A percentile compares a stretch with the other conserved stretches of the same genome.
Evolutionary conservation across 352 stramenopile species (phyloP).

Genomic region (Phytopythium oedochilum): DNA sequence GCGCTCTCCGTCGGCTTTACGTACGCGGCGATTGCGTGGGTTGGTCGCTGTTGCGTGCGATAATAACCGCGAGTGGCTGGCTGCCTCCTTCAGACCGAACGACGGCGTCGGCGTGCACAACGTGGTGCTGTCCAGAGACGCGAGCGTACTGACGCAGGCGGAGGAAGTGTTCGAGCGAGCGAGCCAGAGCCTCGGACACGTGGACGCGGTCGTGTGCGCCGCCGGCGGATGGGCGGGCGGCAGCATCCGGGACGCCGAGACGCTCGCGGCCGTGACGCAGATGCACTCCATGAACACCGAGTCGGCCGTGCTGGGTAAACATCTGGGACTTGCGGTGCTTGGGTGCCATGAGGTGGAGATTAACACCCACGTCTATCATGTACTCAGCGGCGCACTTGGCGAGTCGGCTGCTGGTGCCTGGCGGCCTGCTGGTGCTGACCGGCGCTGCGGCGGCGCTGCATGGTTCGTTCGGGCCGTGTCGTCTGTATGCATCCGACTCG

Average conservation of each 20-base stretch:
- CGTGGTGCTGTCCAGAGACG: conserved; percentile 38
- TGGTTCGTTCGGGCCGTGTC: conserved; percentile 11
- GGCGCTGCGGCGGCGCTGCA: conserved; percentile 75
- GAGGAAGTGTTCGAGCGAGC: conserved; percentile 43
- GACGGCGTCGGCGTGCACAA: conserved; percentile 34
- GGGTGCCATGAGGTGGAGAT: neutral
- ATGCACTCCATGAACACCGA: conserved; percentile 83
- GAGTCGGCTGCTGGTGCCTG: conserved; percentile 48
- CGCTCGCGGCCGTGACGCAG: conserved; percentile 55
- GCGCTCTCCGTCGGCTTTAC: conserved; percentile 70
- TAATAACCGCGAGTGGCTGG: neutral
- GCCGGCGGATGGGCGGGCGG: conserved; percentile 78
- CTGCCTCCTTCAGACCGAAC: conserved; percentile 27
- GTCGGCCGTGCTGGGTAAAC: conserved; percentile 64
- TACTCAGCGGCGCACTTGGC: conserved; percentile 76
- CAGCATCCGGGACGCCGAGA: conserved; percentile 59
- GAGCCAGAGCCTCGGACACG: conserved; percentile 36
- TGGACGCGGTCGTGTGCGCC: conserved; percentile 77
- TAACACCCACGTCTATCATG: no score
- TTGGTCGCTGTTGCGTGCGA: neutral
- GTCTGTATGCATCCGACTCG: neutral
- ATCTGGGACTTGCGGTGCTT: no score
- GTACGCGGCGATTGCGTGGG: conserved; percentile 13
- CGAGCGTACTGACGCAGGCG: conserved; percentile 49
- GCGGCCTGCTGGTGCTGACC: conserved; percentile 79